A percentile compares a stretch with the other conserved stretches of the same genome.
These are phyloP conservation scores for Peronospora destructor DNA, from an alignment of 352 stramenopile species.

Conservation along the genomic window DNA sequence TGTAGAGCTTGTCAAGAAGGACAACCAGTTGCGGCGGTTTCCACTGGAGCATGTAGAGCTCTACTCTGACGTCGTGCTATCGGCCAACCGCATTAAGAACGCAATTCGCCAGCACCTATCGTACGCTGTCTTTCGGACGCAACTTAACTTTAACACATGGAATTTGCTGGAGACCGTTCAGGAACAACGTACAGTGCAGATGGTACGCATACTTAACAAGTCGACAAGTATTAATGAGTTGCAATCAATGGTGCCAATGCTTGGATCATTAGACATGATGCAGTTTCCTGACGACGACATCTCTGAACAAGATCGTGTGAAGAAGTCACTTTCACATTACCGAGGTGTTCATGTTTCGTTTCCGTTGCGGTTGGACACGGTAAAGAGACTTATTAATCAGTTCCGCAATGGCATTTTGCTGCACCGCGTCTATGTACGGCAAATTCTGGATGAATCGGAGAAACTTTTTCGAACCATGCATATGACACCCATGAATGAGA, in stretches of 20 bases:
- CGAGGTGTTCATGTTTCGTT: slow-evolving; percentile 67
- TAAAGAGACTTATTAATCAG: slow-evolving; percentile 77
- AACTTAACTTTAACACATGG: slow-evolving; percentile 84
- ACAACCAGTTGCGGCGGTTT: slow-evolving; percentile 40
- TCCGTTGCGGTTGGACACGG: slow-evolving; percentile 64
- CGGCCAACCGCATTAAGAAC: slow-evolving; percentile 78
- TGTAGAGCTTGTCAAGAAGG: slow-evolving; percentile 46
- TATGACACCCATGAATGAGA: slow-evolving; percentile 62
- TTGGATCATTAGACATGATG: slow-evolving; percentile 62
- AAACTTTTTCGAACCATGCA: slow-evolving; percentile 46
- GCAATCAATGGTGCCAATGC: slow-evolving; percentile 67
- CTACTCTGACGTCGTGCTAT: slow-evolving; percentile 72
- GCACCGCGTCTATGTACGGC: slow-evolving; percentile 68
- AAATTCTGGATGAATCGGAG: slow-evolving; percentile 64
- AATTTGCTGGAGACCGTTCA: slow-evolving; percentile 75
- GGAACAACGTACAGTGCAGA: slow-evolving; percentile 78
- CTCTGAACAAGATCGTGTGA: slow-evolving; percentile 53
- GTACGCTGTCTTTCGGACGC: slow-evolving; percentile 68
- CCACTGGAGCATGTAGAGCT: slow-evolving; percentile 66
- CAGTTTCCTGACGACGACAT: slow-evolving; percentile 40
- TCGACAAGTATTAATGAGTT: slow-evolving; percentile 77
- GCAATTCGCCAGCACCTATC: slow-evolving; percentile 63
- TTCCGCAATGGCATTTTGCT: slow-evolving; percentile 80
- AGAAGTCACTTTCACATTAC: slow-evolving; percentile 60
- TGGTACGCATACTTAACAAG: slow-evolving; percentile 82